Evolutionary conservation across 257 asterid species (phyloP).

Genomic region (Perilla frutescens): DNA sequence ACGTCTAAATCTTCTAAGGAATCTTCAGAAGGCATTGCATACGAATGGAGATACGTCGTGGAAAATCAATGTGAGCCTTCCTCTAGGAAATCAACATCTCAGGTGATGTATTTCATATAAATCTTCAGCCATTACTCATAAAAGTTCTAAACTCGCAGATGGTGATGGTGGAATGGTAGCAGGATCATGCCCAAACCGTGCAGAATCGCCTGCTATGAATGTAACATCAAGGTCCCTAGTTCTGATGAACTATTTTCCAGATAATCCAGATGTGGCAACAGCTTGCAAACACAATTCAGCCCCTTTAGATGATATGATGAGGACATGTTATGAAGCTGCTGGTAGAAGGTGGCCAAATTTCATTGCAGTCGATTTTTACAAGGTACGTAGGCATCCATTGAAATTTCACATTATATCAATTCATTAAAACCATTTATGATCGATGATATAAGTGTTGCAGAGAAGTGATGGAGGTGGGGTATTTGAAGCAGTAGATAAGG

Average conservation of each 20-base stretch:
- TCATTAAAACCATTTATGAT: background rate
- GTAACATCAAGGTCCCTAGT: slow-evolving; percentile 75
- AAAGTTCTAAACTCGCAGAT: slow-evolving; percentile 56
- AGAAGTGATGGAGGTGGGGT: slow-evolving; percentile 99
- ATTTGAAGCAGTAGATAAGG: slow-evolving; percentile 74
- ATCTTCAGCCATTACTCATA: slow-evolving; percentile 5
- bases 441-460: slow-evolving; percentile 45
- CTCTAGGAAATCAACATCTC: background rate
- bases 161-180: slow-evolving; percentile 81
- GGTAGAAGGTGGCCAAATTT: slow-evolving; percentile 93
- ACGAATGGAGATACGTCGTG: slow-evolving; percentile 81
- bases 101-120: slow-evolving; percentile 7
- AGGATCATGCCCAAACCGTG: slow-evolving; percentile 87
- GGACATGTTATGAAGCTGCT: slow-evolving; percentile 73
- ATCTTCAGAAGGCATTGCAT: slow-evolving; percentile 85
- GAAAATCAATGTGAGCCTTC: slow-evolving; percentile 84
- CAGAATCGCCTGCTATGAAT: slow-evolving; percentile 78
- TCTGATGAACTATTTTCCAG: slow-evolving; percentile 82
- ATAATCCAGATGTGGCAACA: slow-evolving; percentile 66
- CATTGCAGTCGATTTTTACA: slow-evolving; percentile 88
- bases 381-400: slow-evolving; percentile 47
- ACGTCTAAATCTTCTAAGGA: slow-evolving; percentile 84
- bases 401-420: background rate
- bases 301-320: slow-evolving; percentile 75
- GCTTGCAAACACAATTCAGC: slow-evolving; percentile 89